phyloP scores from a whole-genome alignment of 345 rosid genomes.

The Citrus sp. region DNA sequence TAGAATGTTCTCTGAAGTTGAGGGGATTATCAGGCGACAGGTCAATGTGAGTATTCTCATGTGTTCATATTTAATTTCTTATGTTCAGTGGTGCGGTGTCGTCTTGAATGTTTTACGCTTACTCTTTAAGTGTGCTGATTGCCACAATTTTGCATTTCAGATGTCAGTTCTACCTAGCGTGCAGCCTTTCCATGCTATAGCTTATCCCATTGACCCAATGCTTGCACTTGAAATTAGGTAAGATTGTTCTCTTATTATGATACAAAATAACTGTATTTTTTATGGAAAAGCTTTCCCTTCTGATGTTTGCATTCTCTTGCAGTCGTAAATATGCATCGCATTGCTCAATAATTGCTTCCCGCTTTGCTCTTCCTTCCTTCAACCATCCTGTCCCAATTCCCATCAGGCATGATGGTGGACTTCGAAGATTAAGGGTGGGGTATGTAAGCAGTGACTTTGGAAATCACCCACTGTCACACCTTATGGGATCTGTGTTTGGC shows the following conservation, averaged over 20 bases:
- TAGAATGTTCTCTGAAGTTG: slow-evolving; percentile 78
- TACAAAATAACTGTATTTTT: not conserved
- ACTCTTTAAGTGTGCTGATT: not conserved
- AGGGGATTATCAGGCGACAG: slow-evolving; percentile 83
- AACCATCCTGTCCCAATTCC: slow-evolving; percentile 64
- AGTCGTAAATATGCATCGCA: slow-evolving; percentile 97
- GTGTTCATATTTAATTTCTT: not conserved
- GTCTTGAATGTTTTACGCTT: not conserved
- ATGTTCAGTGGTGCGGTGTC: not conserved
- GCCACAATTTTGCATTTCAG: slow-evolving; percentile 34
- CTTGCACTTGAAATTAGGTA: slow-evolving; percentile 99
- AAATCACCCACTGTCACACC: slow-evolving; percentile 96
- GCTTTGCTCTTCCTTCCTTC: slow-evolving; percentile 75
- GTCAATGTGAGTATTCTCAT: slow-evolving; percentile 48
- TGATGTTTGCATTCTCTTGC: slow-evolving; percentile 19
- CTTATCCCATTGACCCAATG: slow-evolving; percentile 91
- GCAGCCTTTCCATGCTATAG: slow-evolving; percentile 99
- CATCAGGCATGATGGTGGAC: slow-evolving; percentile 58
- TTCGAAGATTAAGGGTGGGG: slow-evolving; percentile 78
- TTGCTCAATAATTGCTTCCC: slow-evolving; percentile 84
- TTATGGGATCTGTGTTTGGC: slow-evolving; percentile 99
- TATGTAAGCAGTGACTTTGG: slow-evolving; percentile 98
- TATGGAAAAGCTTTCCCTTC: not conserved
- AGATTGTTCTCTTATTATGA: not conserved
- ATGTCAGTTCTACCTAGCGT: slow-evolving; percentile 92